Base-by-base conservation (phyloP, 345 rosid genomes). In the Sonneratia alba region DNA sequence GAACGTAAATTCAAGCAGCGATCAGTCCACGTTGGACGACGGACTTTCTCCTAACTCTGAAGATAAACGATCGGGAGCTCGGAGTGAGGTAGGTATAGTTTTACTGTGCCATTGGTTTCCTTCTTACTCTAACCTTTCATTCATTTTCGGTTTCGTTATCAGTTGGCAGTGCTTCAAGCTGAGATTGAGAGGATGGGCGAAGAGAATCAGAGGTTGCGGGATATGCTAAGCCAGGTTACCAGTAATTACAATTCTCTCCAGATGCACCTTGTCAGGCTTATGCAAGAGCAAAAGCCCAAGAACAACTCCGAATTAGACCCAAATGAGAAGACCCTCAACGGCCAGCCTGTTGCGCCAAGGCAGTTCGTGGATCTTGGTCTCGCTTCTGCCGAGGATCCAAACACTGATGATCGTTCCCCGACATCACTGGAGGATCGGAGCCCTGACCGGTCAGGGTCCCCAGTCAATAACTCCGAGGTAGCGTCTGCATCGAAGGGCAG, bases 21-120 rank as follows among this genome's bases (percentile, higher is more conserved):
- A 89, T 45, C 88, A 84, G 73, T 89, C 91, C 43, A 72, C 79
- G 71, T 86, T 84, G 11, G 93, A 89, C 36, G 91, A 85, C 66
- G 89, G 91, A 47, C 81, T 79, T 0, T 84, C 87, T 0, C 77
- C 83, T 0, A 83, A 77, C 75, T 68, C 74, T 73, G 91, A 84
- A 72, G 86, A 84, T 24, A 84, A 77, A 75, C 72, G 79, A 79
- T 73, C 32, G 32, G 32, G 32, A 27, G 32, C 81, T 11, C 82
- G 80, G 72, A 78, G 57, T 8, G 89, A 89, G 87, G 88, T 88
- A 68, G 61, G 0, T 55, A 16, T 55, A 9, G 22, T 48, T 66
- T 21, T 24, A 27, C 68, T 63, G 13, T 43, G 9, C 45, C 57
- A 10, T 62, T 67, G 56, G 32, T 67, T n/a, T 47, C 51, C 6